Conservation (phyloP, 345 rosid genomes). For the Clarkia xantiana region DNA sequence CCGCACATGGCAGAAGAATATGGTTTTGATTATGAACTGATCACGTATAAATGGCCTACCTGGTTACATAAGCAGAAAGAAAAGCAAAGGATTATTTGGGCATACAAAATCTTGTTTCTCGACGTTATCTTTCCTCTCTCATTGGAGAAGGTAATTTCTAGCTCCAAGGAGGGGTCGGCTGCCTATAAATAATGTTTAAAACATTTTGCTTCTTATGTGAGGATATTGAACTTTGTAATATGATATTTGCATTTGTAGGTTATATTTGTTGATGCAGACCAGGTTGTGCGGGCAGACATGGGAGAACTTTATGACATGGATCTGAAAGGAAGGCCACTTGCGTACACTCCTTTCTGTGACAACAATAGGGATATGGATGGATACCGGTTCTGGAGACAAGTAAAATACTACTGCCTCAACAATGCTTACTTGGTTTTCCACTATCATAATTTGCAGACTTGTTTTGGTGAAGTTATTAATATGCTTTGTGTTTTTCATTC, state of each 20-base stretch:
- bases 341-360: conserved; percentile 96
- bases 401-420: conserved; percentile 7
- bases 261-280: conserved; percentile 98
- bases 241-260: conserved; percentile 31
- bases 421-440: background rate
- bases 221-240: background rate
- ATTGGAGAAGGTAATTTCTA: conserved; percentile 60
- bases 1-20: conserved; percentile 92
- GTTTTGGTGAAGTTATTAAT: too few relatives aligned
- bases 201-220: background rate
- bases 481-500: conserved; percentile 8
- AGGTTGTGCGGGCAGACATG: conserved; percentile 87
- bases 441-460: background rate
- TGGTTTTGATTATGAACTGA: conserved; percentile 79
- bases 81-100: conserved; percentile 98
- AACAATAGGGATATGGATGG: conserved; percentile 99
- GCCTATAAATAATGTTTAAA: too few relatives aligned
- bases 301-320: conserved; percentile 98
- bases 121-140: conserved; percentile 96
- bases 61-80: conserved; percentile 99
- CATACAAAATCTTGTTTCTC: conserved; percentile 90
- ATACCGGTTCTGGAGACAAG: conserved; percentile 96
- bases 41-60: conserved; percentile 97
- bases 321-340: conserved; percentile 93
- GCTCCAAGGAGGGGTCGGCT: background rate